These are phyloP conservation scores for Lithohypha guttulata DNA, from an alignment of 2,329 filamentous ascomycete species.

Conservation along the genomic window DNA sequence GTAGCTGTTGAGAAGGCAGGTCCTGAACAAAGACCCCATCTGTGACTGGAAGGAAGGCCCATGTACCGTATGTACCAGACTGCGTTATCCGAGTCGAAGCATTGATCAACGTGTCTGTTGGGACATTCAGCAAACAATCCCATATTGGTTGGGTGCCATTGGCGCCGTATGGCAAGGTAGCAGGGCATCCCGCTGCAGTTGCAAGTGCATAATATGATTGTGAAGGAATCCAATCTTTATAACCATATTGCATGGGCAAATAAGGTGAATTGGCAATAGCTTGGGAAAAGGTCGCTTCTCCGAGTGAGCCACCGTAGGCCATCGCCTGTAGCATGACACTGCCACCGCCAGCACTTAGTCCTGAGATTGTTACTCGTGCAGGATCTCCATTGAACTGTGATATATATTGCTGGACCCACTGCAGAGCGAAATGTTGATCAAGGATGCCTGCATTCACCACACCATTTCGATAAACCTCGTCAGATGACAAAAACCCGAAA, in stretches of 20 bases:
- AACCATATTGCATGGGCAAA: conserved; percentile 44
- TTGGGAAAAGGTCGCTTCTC: conserved; percentile 28
- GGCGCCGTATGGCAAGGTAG: conserved; percentile 24
- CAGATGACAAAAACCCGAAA: conserved; percentile 41
- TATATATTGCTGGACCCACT: conserved; percentile 54
- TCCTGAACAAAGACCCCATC: conserved; percentile 32
- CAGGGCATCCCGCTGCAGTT: conserved; percentile 31
- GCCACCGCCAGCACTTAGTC: conserved; percentile 42
- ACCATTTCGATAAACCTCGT: conserved; percentile 44
- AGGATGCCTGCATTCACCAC: conserved; percentile 53
- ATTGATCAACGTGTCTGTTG: conserved; percentile 29
- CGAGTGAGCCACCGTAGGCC: conserved; percentile 36
- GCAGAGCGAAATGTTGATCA: conserved; percentile 50
- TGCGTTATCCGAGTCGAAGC: conserved; percentile 28
- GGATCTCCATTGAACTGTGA: conserved; percentile 43
- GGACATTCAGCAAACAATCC: conserved; percentile 31
- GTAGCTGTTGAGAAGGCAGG: conserved; percentile 30
- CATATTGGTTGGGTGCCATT: conserved; percentile 27
- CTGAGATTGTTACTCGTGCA: conserved; percentile 40
- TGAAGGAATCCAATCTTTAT: conserved; percentile 36
- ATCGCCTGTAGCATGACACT: conserved; percentile 45
- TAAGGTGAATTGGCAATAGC: conserved; percentile 39
- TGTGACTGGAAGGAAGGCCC: conserved; percentile 36
- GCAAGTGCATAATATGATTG: conserved; percentile 39
- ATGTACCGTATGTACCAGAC: conserved; percentile 30